phyloP scores from a whole-genome alignment of 495 filamentous ascomycete species.

The Bacidia rubella region DNA sequence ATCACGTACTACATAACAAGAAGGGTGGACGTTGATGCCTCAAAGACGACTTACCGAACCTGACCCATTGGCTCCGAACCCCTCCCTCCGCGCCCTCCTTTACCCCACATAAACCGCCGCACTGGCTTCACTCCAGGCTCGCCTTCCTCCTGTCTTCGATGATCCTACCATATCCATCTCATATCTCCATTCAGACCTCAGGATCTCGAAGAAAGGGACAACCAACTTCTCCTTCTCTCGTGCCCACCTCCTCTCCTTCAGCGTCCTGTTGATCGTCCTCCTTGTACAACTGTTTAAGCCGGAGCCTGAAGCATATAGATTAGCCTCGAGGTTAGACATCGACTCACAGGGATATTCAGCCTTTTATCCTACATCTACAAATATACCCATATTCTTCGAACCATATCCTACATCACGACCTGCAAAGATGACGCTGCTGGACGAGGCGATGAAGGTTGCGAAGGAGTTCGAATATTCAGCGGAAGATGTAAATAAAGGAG shows the following conservation, averaged over 20 bases:
- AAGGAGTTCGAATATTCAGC: constrained; percentile 75
- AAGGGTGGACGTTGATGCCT: not conserved
- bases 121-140: constrained; percentile 16
- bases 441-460: constrained; percentile 65
- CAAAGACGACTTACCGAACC: not conserved
- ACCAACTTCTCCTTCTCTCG: constrained; percentile 6
- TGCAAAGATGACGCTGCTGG: constrained; percentile 42
- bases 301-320: not conserved
- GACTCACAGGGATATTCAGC: not conserved
- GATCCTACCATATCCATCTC: constrained; percentile 9
- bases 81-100: not conserved
- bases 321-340: not conserved
- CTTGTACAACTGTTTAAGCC: constrained; percentile 12
- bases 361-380: constrained; percentile 7
- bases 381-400: constrained; percentile 7
- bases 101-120: constrained; percentile 14
- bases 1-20: too few species aligned
- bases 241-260: constrained; percentile 14
- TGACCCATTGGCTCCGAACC: not conserved
- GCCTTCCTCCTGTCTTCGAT: constrained; percentile 12
- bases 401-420: constrained; percentile 12
- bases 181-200: constrained; percentile 5
- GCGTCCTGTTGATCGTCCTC: constrained; percentile 14
- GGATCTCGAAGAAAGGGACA: constrained; percentile 5
- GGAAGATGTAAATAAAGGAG: constrained; percentile 62